Evolutionary conservation across 805 yeast genomes (phyloP), one percentile per base, ranked within the genome.

Genomic region (Barnettozyma siamensis): DNA sequence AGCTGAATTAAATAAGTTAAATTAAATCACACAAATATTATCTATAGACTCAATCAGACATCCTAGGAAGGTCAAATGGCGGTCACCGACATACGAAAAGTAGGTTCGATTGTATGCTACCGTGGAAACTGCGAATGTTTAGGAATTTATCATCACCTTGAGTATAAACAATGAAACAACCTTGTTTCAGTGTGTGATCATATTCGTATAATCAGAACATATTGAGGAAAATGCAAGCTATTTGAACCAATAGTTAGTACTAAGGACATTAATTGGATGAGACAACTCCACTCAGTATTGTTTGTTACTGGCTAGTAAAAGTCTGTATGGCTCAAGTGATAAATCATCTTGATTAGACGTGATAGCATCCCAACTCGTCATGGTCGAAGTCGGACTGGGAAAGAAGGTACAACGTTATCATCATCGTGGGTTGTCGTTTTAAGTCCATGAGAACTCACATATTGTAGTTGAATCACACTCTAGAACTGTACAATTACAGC

Each of bases 61-160:
- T 83, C 89, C 93, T 80, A 78, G 89, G 91, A 83, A 83, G 91
- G 86, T 72, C 75, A 58, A 62, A 46, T 72, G 72, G 87, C 93
- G 91, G 89, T 82, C 89, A 83, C 88, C 69, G 88, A 66, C 76
- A 71, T 73, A 43, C 78, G 82, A 65, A 76, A n/a, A 80, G 72
- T 83, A 84, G 89, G 89, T 81, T 83, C 88, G 67, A 67, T 67
- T 74, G 88, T 80, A 78, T 72, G 78, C 85, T 83, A 82, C 89
- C 93, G 93, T 77, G 91, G 89, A 83, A 83, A 83, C 93, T 83
- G 93, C 91, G 93, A 83, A 83, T 83, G 93, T 81, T 74, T 66
- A 70, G 71, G 81, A 80, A 66, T 66, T 70, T 70, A 78, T 83
- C 89, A 83, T 83, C 93, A 83, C 70, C 58, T 78, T 64, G 27